Evolutionary conservation across 1,284 basidiomycete genomes (phyloP), one percentile per base, ranked within the genome.

Genomic region (Fomitopsis pinicola): DNA sequence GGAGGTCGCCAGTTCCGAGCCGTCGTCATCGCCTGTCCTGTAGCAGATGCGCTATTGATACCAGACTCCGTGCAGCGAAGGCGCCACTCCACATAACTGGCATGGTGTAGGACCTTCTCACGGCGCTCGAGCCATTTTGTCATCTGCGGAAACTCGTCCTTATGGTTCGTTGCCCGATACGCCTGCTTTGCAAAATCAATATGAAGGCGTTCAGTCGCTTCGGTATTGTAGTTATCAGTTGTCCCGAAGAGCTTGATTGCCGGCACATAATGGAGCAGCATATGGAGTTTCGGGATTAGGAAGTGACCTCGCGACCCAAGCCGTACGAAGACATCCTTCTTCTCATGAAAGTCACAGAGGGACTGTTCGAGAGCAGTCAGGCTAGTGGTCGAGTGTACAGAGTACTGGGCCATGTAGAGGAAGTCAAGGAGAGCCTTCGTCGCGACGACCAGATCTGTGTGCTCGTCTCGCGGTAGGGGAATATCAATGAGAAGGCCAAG

Each of bases 111-210:
- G 5, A 62, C 19, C 44, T 59, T 59, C 45, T 62, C 45, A 17
- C 64, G 65, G 1, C 68, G 60, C 42, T 72, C 63, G 0, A 77
- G 64, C 76, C 76, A 77, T 1, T 40, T 22, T 0, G 71, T 72
- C 76, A 77, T 78, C 50, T 76, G 75, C 2, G 62, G 28, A 28
- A 71, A 69, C 42, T 75, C 70, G 26, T 76, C 68, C 42, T 72
- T 71, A 22, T 66, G 65, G 58, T 76, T 76, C 12, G 72, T 71
- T 2, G 73, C 67, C 3, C 66, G 63, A 48, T 74, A 76, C 0
- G 67, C 72, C 17, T 72, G 62, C 61, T 73, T 71, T 14, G 67
- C 67, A 28, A 68, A 63, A 54, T 73, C 67, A 45, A 73, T 75
- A 44, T 75, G 72, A 5, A 74, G 67, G 0, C 70, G 63, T 57